These are phyloP conservation scores for Neonothopanus nambi DNA, from an alignment of 1,284 basidiomycete species.

Conservation along the genomic window DNA sequence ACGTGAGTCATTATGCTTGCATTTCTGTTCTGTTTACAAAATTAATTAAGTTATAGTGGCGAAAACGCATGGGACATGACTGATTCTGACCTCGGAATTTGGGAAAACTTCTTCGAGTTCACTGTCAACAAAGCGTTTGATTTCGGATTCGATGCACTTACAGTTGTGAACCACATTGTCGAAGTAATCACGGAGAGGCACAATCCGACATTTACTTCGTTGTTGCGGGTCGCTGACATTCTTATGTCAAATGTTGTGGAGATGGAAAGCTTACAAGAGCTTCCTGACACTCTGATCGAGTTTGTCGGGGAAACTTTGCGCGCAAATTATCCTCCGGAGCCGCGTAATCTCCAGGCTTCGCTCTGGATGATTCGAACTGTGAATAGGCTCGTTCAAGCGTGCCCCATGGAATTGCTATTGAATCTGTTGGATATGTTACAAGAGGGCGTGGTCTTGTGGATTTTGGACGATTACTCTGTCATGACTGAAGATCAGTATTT, in stretches of 20 bases:
- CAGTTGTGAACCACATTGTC: slow-evolving; percentile 58
- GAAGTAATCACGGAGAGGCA: slow-evolving; percentile 43
- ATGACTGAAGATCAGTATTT: slow-evolving; percentile 56
- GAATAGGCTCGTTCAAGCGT: slow-evolving; percentile 50
- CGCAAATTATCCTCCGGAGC: slow-evolving; percentile 67
- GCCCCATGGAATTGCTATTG: slow-evolving; percentile 47
- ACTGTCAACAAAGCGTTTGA: slow-evolving; percentile 58
- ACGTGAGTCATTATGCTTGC: slow-evolving; percentile 38
- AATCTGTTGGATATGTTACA: slow-evolving; percentile 47
- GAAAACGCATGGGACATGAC: slow-evolving; percentile 53
- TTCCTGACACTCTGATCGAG: slow-evolving; percentile 51
- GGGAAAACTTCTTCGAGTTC: slow-evolving; percentile 57
- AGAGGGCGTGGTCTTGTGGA: slow-evolving; percentile 61
- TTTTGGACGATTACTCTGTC: slow-evolving; percentile 54
- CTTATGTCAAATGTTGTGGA: slow-evolving; percentile 53
- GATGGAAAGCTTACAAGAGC: slow-evolving; percentile 45
- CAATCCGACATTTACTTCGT: slow-evolving; percentile 41
- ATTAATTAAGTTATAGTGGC: slow-evolving; percentile 34
- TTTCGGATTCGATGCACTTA: slow-evolving; percentile 50
- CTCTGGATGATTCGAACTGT: slow-evolving; percentile 65
- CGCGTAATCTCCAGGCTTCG: slow-evolving; percentile 48
- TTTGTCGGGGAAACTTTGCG: slow-evolving; percentile 59
- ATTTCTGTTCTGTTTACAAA: background rate
- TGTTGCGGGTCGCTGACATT: slow-evolving; percentile 57
- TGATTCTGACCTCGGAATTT: slow-evolving; percentile 52